A percentile compares a stretch with the other conserved stretches of the same genome.
phyloP scores from a whole-genome alignment of 1,284 basidiomycete species.

The Cystobasidium pallidum region DNA sequence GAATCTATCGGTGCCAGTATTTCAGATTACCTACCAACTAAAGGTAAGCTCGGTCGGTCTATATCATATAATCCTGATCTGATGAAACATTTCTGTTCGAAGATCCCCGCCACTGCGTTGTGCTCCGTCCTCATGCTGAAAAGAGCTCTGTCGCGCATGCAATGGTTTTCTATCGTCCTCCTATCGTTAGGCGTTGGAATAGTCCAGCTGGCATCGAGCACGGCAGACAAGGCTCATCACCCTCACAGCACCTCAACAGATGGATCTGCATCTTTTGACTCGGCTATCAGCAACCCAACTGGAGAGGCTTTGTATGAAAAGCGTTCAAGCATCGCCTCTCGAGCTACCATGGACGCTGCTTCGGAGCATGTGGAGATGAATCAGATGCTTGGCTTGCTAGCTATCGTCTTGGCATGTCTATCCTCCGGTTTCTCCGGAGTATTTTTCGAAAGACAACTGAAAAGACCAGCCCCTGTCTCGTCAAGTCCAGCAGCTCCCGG shows the following conservation, averaged over 20 bases:
- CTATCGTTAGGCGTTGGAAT: conserved; percentile 56
- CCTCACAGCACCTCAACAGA: neutral
- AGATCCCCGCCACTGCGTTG: conserved; percentile 57
- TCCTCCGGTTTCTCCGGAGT: conserved; percentile 57
- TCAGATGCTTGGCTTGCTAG: conserved; percentile 55
- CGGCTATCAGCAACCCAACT: conserved; percentile 10
- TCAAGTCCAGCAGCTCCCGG: neutral
- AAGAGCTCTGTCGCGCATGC: conserved; percentile 53
- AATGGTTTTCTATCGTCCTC: conserved; percentile 56
- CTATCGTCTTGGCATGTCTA: conserved; percentile 56
- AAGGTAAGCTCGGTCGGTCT: conserved; percentile 50
- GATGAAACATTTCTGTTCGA: neutral
- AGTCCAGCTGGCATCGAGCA: conserved; percentile 54
- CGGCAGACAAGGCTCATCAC: conserved; percentile 22
- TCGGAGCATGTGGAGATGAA: conserved; percentile 44
- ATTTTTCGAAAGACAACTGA: conserved; percentile 57
- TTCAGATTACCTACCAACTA: conserved; percentile 57
- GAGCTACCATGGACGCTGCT: neutral
- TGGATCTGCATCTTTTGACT: neutral
- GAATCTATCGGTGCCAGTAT: conserved; percentile 57
- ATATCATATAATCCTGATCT: neutral
- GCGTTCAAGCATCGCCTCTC: neutral
- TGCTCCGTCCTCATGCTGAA: conserved; percentile 57
- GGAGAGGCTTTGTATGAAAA: conserved; percentile 21
- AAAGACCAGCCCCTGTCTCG: conserved; percentile 41